A percentile compares a stretch with the other conserved stretches of the same genome.
These are phyloP conservation scores for Malus asiatica DNA, from an alignment of 306 rosid genomes.

Conservation along the genomic window DNA sequence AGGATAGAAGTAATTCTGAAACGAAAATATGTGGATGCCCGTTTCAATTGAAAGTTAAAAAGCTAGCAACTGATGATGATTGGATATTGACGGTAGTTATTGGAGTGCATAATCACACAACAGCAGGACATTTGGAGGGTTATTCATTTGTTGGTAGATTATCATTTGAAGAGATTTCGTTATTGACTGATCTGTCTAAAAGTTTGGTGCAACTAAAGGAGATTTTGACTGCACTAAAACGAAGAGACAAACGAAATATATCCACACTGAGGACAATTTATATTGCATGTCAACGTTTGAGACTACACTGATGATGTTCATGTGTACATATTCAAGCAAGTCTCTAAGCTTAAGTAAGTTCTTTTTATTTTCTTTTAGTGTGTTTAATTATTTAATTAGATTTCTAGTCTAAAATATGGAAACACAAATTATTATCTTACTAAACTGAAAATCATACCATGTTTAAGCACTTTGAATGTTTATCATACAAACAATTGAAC, in stretches of 20 bases:
- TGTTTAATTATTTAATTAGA: no score
- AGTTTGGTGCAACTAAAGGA: not conserved
- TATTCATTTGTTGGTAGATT: not conserved
- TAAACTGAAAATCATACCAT: no score
- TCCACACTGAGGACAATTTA: not conserved
- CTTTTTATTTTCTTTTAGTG: no score
- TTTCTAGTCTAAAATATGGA: no score
- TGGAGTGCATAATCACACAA: not conserved
- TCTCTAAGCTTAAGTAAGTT: no score
- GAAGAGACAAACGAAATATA: not conserved
- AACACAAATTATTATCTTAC: no score
- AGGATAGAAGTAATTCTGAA: not conserved
- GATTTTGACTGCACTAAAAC: not conserved
- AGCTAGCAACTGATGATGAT: not conserved
- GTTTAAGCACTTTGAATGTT: no score
- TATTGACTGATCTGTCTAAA: not conserved
- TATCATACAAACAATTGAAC: no score
- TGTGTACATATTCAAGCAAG: no score
- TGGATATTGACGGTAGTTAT: no score
- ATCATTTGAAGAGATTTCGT: not conserved
- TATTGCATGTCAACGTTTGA: not conserved
- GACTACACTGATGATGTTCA: no score
- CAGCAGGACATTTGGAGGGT: fast-evolving
- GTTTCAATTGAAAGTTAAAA: not conserved
- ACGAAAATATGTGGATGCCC: not conserved